Base-by-base conservation (phyloP, 768 basidiomycete genomes). In the Leccinellum luteum region DNA sequence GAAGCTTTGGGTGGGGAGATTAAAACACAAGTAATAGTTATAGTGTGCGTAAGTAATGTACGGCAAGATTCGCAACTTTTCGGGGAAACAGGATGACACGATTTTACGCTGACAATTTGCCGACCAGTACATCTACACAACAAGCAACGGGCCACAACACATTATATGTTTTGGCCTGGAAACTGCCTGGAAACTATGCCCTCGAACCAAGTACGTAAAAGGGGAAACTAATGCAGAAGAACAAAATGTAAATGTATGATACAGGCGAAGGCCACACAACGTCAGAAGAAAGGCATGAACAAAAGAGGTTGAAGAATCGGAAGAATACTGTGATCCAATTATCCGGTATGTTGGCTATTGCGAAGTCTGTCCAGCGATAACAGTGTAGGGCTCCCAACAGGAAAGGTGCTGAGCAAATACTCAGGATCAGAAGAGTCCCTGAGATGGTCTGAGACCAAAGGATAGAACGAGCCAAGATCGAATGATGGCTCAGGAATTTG, bases 281-380 rank as follows among this genome's bases (percentile, higher is more conserved):
- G 53, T 47, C 27, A n/a, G 9, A 38, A 47, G 6, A 50, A 55
- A 45, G 35, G 45, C 23, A 49, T 48, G 41, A 41, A 56, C 8
- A 14, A 13, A 25, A 53, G 31, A 45, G 31, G 5, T 34, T 6
- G 8, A 30, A 56, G 17, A 28, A 48, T 19, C 38, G 35, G 27
- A 51, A 53, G 43, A 41, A 48, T 19, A 15, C 44, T n/a, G 31
- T 34, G 5, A 43, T 54, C 38, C 51, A 35, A 57, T 56, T 48
- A 56, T 48, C 48, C 47, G 6, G n/a, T 30, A 47, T 23, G 41
- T 28, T 47, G 45, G 14, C 28, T 38, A 50, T 35, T 44, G 54
- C 34, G 50, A n/a, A n/a, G 35, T 23, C 44, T 48, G 58, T 60
- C 54, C 27, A 34, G 35, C 19, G 54, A 60, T 25, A 54, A 49